Evolutionary conservation across 805 yeast genomes (phyloP), one percentile per base, ranked within the genome.

Genomic region (Lipomyces kockii): DNA sequence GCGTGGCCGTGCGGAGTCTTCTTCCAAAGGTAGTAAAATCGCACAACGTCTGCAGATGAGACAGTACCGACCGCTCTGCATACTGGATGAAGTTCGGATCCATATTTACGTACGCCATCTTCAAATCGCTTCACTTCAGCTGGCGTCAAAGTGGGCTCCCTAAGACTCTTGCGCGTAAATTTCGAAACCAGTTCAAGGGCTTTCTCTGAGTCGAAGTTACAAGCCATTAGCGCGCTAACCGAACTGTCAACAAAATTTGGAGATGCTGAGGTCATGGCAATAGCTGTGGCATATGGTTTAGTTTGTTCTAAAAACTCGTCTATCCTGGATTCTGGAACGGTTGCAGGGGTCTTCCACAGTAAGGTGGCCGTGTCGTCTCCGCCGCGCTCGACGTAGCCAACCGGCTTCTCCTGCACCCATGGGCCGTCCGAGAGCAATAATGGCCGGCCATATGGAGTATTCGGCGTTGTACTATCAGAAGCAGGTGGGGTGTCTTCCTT

Each of bases 21-120:
- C 78, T 93, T 93, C 98, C 98, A 94, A 62, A 91, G 80, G 74
- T 94, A 94, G 74, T 92, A 94, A 76, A 83, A 92, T 65, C 98
- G 79, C 1, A 94, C 98, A 70, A 92, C 82, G 88, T 89, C 90
- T 0, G 93, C 85, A 64, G 87, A 80, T 0, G 92, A 81, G 73
- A 90, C 96, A 0, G 92, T 84, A 37, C 84, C 84, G n/a, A 94
- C 95, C 65, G 84, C 85, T 74, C 87, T 85, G 70, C 76, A 85
- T 0, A 91, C 93, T 0, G 89, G 91, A 75, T 86, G 87, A 35
- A 95, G 79, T 73, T 93, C 97, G 74, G 90, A 87, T 4, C 97
- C 97, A 74, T 84, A 84, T 64, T 85, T 83, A 43, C 81, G 81
- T 11, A 94, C 90, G 1, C 90, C 97, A 14, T 83, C 85, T 75